Evolutionary conservation across 1,284 basidiomycete genomes (phyloP).

Genomic region (Amylostereum chailletii): DNA sequence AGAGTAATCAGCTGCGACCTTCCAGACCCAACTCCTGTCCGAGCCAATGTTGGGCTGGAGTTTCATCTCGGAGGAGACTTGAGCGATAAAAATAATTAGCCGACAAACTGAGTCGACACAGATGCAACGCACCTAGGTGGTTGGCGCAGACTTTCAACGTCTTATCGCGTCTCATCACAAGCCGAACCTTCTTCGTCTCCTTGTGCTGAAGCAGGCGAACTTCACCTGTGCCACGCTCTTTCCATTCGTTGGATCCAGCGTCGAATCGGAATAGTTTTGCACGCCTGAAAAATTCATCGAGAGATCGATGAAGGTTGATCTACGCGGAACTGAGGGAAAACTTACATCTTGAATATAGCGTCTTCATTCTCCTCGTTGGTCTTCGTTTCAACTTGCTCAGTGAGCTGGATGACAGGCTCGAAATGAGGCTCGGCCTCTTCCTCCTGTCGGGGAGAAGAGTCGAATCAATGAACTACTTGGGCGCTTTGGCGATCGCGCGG

Average conservation of each 20-base stretch:
- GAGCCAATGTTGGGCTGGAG: slow-evolving; percentile 98
- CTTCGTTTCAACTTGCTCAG: slow-evolving; percentile 92
- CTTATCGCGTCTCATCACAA: slow-evolving; percentile 99
- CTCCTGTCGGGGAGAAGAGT: slow-evolving; percentile 35
- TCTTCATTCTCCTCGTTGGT: slow-evolving; percentile 95
- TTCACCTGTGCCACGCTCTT: slow-evolving; percentile 92
- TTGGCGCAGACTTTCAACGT: slow-evolving; percentile 99
- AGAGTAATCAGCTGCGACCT: slow-evolving; percentile 92
- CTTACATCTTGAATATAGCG: slow-evolving; percentile 93
- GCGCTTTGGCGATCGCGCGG: not conserved
- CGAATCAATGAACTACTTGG: slow-evolving; percentile 9
- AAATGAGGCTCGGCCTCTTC: slow-evolving; percentile 89
- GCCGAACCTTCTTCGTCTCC: slow-evolving; percentile 83
- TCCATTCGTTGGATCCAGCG: slow-evolving; percentile 82
- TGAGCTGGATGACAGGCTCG: slow-evolving; percentile 95
- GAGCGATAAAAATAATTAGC: not conserved
- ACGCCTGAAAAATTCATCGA: slow-evolving; percentile 50
- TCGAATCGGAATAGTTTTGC: slow-evolving; percentile 99
- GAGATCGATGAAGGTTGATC: slow-evolving; percentile 2
- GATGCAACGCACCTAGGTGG: slow-evolving; percentile 72
- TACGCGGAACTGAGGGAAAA: slow-evolving; percentile 20
- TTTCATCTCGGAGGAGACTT: slow-evolving; percentile 88
- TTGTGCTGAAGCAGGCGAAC: slow-evolving; percentile 86
- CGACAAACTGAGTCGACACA: slow-evolving; percentile 1
- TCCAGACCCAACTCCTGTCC: slow-evolving; percentile 99